These are phyloP conservation scores for Nasturtium officinale DNA, from an alignment of 345 rosid species.

Conservation along the genomic window DNA sequence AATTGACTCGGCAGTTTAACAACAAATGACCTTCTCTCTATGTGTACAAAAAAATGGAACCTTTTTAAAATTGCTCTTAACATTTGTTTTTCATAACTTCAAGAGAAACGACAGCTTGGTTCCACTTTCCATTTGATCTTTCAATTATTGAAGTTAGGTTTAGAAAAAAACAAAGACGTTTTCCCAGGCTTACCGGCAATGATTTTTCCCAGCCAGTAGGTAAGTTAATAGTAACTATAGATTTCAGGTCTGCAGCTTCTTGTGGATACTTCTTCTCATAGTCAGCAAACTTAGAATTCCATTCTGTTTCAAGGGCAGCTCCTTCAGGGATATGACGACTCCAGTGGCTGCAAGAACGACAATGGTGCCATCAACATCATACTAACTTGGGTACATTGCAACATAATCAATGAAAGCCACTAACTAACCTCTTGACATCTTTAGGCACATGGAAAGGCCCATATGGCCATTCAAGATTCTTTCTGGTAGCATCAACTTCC, in stretches of 20 bases:
- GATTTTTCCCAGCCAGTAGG: constrained; percentile 86
- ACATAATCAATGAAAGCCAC: background rate
- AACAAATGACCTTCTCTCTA: background rate
- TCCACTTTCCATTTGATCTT: background rate
- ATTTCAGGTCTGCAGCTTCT: constrained; percentile 81
- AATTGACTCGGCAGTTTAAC: background rate
- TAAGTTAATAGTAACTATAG: constrained; percentile 64
- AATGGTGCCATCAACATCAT: background rate
- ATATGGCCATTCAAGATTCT: constrained; percentile 84
- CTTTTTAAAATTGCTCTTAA: background rate
- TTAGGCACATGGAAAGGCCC: constrained; percentile 93
- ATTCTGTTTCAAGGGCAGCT: constrained; percentile 71
- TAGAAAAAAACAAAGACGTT: background rate
- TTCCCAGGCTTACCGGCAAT: constrained; percentile 62
- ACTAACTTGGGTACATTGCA: background rate
- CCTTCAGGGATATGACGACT: constrained; percentile 71
- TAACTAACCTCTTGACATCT: constrained; percentile 70
- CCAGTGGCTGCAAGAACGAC: constrained; percentile 66
- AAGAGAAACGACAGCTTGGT: background rate
- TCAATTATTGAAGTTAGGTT: no score
- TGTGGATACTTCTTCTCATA: no score
- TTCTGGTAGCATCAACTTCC: constrained; percentile 95
- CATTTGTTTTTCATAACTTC: background rate
- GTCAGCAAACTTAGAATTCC: constrained; percentile 82
- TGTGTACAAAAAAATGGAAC: background rate